Conservation (phyloP, 805 yeast species). For the Nakazawaea holstii region DNA sequence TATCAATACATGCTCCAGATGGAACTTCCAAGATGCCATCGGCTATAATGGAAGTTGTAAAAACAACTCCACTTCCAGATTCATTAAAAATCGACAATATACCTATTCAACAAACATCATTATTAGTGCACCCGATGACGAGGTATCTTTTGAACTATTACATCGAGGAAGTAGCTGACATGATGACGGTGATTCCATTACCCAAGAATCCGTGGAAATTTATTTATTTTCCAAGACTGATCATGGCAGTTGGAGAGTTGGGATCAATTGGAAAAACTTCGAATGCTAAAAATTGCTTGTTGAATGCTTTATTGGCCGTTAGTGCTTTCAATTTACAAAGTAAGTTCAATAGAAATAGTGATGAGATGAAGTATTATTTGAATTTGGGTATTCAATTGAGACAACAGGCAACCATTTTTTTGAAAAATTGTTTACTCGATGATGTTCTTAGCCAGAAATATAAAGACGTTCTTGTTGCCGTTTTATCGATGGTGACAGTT, state of each 20-base stretch:
- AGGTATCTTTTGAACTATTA: conserved; percentile 70
- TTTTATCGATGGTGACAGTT: conserved; percentile 79
- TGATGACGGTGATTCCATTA: conserved; percentile 57
- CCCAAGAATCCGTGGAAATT: conserved; percentile 86
- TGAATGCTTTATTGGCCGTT: conserved; percentile 77
- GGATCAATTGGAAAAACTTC: conserved; percentile 70
- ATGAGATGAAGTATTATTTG: conserved; percentile 62
- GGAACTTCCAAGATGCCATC: conserved; percentile 43
- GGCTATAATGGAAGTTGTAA: conserved; percentile 45
- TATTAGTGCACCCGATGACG: conserved; percentile 64
- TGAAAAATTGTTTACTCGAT: conserved; percentile 50
- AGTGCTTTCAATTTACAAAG: conserved; percentile 77
- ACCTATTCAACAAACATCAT: conserved; percentile 55
- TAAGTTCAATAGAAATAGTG: conserved; percentile 61
- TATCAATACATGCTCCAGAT: conserved; percentile 37
- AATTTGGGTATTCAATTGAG: conserved; percentile 71
- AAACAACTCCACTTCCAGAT: conserved; percentile 36
- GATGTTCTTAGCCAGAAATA: conserved; percentile 59
- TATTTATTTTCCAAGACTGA: conserved; percentile 79
- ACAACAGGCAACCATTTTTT: conserved; percentile 66
- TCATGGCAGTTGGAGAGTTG: conserved; percentile 77
- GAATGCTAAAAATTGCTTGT: conserved; percentile 67
- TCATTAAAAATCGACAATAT: conserved; percentile 33
- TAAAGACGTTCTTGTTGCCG: conserved; percentile 79
- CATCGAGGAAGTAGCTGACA: conserved; percentile 70